Evolutionary conservation across 805 yeast species (phyloP).

Genomic region (Candida boleticola): DNA sequence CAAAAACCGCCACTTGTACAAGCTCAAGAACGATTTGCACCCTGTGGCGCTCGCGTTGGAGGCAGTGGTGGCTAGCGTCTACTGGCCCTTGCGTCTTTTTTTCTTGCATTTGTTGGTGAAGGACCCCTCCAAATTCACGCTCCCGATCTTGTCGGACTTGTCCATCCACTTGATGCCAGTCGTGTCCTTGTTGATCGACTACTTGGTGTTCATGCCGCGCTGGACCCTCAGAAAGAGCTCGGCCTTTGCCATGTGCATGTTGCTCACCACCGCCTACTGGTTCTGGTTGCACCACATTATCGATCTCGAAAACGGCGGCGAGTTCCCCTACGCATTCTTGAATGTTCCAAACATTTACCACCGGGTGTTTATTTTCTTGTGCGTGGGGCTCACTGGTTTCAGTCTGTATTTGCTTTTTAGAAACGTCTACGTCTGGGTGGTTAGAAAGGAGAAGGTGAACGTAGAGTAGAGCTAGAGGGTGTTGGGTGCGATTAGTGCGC

Average conservation of each 20-base stretch:
- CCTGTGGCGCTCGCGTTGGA: conserved; percentile 60
- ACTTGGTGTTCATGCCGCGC: conserved; percentile 48
- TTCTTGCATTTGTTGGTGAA: conserved; percentile 46
- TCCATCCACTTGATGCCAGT: conserved; percentile 62
- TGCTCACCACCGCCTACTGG: conserved; percentile 53
- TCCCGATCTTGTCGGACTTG: conserved; percentile 54
- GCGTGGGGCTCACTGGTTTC: conserved; percentile 38
- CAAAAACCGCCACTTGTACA: conserved; percentile 20
- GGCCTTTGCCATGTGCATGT: conserved; percentile 39
- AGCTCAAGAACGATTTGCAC: conserved; percentile 41
- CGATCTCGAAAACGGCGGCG: conserved; percentile 44
- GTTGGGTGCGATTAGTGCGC: neutral
- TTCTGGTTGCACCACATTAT: conserved; percentile 47
- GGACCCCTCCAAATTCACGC: conserved; percentile 26
- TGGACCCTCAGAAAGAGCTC: conserved; percentile 33
- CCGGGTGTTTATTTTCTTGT: conserved; percentile 47
- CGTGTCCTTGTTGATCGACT: conserved; percentile 51
- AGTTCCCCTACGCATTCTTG: conserved; percentile 68
- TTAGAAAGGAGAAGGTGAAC: conserved; percentile 11
- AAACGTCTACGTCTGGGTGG: conserved; percentile 20
- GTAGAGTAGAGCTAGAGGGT: conserved; percentile 6
- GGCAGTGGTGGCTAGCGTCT: conserved; percentile 57
- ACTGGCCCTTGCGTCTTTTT: conserved; percentile 67
- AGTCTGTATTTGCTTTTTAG: conserved; percentile 28
- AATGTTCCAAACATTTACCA: conserved; percentile 46